Evolutionary conservation across 768 basidiomycete species (phyloP), one percentile per base, ranked within the genome.

Genomic region (Gymnopilus dilepis): DNA sequence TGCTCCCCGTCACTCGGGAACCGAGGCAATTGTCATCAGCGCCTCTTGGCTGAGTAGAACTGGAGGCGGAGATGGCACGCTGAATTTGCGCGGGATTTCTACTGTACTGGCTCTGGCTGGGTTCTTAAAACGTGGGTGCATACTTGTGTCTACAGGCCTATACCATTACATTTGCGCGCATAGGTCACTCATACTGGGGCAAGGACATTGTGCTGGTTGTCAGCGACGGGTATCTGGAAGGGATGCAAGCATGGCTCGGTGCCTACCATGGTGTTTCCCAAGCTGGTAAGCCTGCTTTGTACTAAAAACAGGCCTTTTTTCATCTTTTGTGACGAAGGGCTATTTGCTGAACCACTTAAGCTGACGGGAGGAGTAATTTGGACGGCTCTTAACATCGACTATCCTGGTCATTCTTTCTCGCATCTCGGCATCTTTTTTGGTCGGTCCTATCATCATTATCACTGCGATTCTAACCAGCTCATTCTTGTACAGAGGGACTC

Each of bases 371-470:
- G 95, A 3, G 90, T 95, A 6, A 91, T 99, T 42, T 99, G 97
- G 97, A 94, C 92, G 1, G 95, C 95, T 11, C 76, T 99, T 47
- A 92, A 91, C 67, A 86, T 99, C 42, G 97, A 99, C 72, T 99
- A 98, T 73, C 94, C 95, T 0, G 92, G 95, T 0, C 97, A 99
- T 74, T 98, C 96, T 0, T 97, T 99, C 76, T 94, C 92, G 9
- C 94, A 98, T 70, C 80, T 99, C 2, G 97, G 97, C n/a, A 77
- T 99, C 9, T 98, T 94, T 77, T 92, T 90, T 74, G 97, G 97
- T 95, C 17, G 57, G 88, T 69, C 57, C 19, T 34, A n/a, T n/a
- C 21, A 15, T 34, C 41, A 7, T 37, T 41, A 30, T 24, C 15
- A 9, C 34, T 28, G 30, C n/a, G 38, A 19, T 12, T 26, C 28